A percentile compares a stretch with the other conserved stretches of the same genome.
phyloP scores from a whole-genome alignment of 805 yeast species.

The Blastobotrys americana region DNA sequence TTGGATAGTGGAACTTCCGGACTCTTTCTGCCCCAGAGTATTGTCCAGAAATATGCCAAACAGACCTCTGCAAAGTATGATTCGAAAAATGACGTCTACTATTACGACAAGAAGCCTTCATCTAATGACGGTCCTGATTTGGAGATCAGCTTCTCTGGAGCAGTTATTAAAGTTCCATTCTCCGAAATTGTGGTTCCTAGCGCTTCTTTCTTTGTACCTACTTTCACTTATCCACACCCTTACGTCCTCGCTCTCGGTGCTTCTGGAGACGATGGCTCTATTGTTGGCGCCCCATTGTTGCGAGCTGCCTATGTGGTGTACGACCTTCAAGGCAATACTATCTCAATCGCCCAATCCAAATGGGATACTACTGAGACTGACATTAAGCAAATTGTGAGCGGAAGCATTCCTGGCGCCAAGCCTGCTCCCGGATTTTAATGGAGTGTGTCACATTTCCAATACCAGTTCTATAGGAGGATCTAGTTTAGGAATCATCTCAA shows the following conservation, averaged over 20 bases:
- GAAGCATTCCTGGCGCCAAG: constrained; percentile 2
- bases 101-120: constrained; percentile 6
- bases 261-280: neutral
- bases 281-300: constrained; percentile 56
- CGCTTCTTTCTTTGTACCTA: constrained; percentile 2
- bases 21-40: constrained; percentile 39
- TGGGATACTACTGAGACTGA: constrained; percentile 19
- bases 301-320: constrained; percentile 58
- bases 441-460: too few relatives aligned
- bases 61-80: constrained; percentile 9
- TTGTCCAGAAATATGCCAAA: constrained; percentile 19
- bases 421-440: neutral
- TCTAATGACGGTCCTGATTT: constrained; percentile 6
- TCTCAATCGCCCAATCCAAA: constrained; percentile 48
- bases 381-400: constrained; percentile 20
- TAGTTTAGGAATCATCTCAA: too few relatives aligned
- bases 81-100: constrained; percentile 14
- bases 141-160: constrained; percentile 19
- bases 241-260: constrained; percentile 2
- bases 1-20: constrained; percentile 54
- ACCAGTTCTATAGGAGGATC: too few relatives aligned
- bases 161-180: constrained; percentile 20
- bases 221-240: constrained; percentile 5
- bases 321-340: constrained; percentile 47
- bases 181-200: constrained; percentile 18